phyloP scores from a whole-genome alignment of 352 stramenopile species.

The Phytophthora nicotianae region DNA sequence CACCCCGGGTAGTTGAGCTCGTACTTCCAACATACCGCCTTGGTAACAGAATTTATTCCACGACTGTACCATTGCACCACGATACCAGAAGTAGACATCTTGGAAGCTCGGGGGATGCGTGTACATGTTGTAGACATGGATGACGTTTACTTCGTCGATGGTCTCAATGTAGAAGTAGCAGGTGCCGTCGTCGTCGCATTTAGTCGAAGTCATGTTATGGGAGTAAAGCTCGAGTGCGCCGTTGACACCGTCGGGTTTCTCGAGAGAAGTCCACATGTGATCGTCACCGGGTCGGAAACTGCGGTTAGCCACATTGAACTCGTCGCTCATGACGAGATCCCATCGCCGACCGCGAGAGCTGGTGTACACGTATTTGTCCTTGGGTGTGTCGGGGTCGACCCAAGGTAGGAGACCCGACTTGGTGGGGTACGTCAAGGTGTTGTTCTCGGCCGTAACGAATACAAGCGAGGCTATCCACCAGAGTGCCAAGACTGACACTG shows the following conservation, averaged over 20 bases:
- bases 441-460: no score
- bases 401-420: not conserved
- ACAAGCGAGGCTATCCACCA: no score
- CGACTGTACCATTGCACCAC: no score
- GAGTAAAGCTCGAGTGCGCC: no score
- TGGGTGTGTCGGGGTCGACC: not conserved
- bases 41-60: slow-evolving; percentile 77
- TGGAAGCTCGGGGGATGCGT: no score
- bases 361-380: not conserved
- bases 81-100: no score
- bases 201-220: no score
- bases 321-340: slow-evolving; percentile 92
- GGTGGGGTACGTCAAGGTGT: not conserved
- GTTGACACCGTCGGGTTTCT: not conserved
- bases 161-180: no score
- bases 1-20: slow-evolving; percentile 88
- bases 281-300: not conserved
- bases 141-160: no score
- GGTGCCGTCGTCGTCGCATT: no score
- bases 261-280: not conserved
- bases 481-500: no score
- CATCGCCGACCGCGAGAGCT: slow-evolving; percentile 21
- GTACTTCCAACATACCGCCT: slow-evolving; percentile 90
- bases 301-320: slow-evolving; percentile 80
- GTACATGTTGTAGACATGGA: no score